Evolutionary conservation across 1,139 yeast species (phyloP).

Genomic region (Scheffersomyces parashehatae): DNA sequence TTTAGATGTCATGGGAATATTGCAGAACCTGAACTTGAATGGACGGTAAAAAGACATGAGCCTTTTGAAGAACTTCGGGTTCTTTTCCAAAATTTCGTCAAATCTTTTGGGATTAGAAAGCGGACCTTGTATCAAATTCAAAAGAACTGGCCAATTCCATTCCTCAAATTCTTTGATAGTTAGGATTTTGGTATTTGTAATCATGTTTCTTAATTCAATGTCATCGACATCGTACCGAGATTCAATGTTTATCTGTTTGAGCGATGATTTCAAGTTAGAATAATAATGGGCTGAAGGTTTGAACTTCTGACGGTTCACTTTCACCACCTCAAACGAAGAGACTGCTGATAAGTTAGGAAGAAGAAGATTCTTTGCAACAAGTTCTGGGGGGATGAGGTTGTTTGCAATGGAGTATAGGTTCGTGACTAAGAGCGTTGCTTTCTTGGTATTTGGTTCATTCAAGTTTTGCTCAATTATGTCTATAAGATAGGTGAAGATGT

Average conservation of each 20-base stretch:
- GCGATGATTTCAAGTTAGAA: constrained; percentile 17
- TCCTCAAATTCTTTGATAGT: constrained; percentile 75
- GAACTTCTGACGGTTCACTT: constrained; percentile 29
- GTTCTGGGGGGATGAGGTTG: constrained; percentile 50
- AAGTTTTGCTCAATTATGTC: constrained; percentile 47
- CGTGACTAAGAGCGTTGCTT: constrained; percentile 63
- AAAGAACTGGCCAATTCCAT: constrained; percentile 85
- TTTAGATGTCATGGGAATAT: constrained; percentile 37
- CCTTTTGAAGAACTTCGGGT: constrained; percentile 80
- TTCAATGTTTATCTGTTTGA: constrained; percentile 44
- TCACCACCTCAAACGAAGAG: constrained; percentile 42
- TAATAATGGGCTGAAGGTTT: constrained; percentile 27
- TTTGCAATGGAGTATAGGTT: constrained; percentile 61
- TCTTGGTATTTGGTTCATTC: constrained; percentile 49
- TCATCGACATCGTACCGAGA: constrained; percentile 67
- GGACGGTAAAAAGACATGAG: constrained; percentile 88
- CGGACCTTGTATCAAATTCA: constrained; percentile 77
- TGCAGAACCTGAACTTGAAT: constrained; percentile 81
- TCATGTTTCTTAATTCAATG: constrained; percentile 61
- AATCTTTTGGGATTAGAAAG: constrained; percentile 67
- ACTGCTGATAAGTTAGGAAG: constrained; percentile 11
- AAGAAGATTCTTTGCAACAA: constrained; percentile 12
- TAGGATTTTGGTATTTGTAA: constrained; percentile 69
- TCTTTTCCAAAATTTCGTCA: constrained; percentile 75
- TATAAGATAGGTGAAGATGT: constrained; percentile 52